A percentile compares a stretch with the other conserved stretches of the same genome.
phyloP scores from a whole-genome alignment of 2,329 filamentous ascomycete genomes.

The Fusarium udum region DNA sequence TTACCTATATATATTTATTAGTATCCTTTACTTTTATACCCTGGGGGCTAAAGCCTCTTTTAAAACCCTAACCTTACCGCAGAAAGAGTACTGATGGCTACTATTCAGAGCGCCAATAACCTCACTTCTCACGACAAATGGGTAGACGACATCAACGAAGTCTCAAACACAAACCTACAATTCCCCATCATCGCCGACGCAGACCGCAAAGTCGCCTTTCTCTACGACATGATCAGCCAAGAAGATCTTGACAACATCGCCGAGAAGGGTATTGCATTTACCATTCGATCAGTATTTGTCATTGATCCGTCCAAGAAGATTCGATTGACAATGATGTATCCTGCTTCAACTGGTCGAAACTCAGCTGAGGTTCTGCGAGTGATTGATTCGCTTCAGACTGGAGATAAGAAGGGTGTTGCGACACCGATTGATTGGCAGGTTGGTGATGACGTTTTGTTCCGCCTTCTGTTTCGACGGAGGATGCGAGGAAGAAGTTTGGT shows the following conservation, averaged over 20 bases:
- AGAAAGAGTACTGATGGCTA: too few relatives aligned
- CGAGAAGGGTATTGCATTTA: conserved; percentile 84
- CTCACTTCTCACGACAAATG: conserved; percentile 11
- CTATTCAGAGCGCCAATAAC: background rate
- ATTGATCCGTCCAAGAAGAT: conserved; percentile 94
- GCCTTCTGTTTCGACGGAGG: conserved; percentile 79
- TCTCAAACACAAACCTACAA: conserved; percentile 8
- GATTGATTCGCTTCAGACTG: conserved; percentile 79
- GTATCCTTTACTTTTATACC: too few relatives aligned
- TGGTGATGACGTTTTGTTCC: conserved; percentile 90
- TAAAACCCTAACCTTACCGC: too few relatives aligned
- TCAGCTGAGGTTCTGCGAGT: conserved; percentile 79
- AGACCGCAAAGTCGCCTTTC: conserved; percentile 5
- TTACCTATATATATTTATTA: too few relatives aligned
- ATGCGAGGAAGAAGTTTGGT: conserved; percentile 88
- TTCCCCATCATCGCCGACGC: conserved; percentile 23
- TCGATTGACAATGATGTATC: conserved; percentile 89
- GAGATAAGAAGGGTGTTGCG: conserved; percentile 85
- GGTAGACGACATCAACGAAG: conserved; percentile 16
- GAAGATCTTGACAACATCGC: conserved; percentile 83
- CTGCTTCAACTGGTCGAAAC: conserved; percentile 86
- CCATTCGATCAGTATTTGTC: conserved; percentile 92
- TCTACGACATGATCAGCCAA: conserved; percentile 66
- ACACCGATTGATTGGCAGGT: conserved; percentile 90
- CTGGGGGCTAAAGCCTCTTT: too few relatives aligned